These are phyloP conservation scores for Crepidotus variabilis DNA, from an alignment of 768 basidiomycete genomes.

Conservation along the genomic window DNA sequence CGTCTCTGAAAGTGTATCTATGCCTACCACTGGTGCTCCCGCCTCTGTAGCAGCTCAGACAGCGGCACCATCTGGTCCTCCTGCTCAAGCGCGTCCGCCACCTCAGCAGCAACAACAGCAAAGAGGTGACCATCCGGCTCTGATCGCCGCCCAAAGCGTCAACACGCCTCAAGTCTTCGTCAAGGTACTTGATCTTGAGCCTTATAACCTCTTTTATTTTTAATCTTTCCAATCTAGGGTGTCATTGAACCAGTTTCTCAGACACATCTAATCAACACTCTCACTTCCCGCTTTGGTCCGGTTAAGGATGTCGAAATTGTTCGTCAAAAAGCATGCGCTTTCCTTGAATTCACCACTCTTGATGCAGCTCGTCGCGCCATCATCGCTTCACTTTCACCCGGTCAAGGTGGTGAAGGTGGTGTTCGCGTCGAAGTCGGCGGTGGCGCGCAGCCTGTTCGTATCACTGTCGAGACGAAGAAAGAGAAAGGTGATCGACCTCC, in stretches of 20 bases:
- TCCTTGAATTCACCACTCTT: conserved; percentile 80
- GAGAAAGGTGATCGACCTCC: conserved; percentile 82
- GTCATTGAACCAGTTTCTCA: conserved; percentile 66
- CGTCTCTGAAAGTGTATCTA: conserved; percentile 55
- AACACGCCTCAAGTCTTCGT: conserved; percentile 84
- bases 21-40: conserved; percentile 36
- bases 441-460: conserved; percentile 46
- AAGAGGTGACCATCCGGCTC: conserved; percentile 38
- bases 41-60: conserved; percentile 25
- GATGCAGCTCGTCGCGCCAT: conserved; percentile 89
- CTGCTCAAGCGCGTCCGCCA: conserved; percentile 24
- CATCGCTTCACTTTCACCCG: conserved; percentile 55
- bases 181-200: conserved; percentile 51
- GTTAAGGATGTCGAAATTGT: conserved; percentile 90
- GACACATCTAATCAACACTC: conserved; percentile 40
- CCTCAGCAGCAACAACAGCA: conserved; percentile 32
- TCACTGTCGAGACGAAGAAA: conserved; percentile 86
- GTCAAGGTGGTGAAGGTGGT: conserved; percentile 86
- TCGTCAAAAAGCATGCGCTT: conserved; percentile 85
- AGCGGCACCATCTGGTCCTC: conserved; percentile 20
- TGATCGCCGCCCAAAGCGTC: conserved; percentile 57
- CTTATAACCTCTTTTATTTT: conserved; percentile 4
- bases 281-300: conserved; percentile 68
- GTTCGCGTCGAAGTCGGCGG: conserved; percentile 70
- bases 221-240: conserved; percentile 37